Conservation (phyloP, 2,329 filamentous ascomycete species). For the Stromatinia cepivora region DNA sequence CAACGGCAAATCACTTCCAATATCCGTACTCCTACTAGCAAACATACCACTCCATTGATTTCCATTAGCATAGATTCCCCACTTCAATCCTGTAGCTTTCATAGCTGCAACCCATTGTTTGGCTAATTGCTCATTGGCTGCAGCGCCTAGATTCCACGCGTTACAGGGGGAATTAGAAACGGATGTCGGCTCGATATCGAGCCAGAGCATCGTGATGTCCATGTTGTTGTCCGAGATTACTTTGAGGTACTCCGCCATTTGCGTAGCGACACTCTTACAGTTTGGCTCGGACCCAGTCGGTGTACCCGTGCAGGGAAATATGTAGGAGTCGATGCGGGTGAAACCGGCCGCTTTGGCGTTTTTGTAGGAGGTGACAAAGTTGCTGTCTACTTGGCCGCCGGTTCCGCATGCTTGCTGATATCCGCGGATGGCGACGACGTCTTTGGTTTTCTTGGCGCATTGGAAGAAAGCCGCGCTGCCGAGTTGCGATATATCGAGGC, state of each 20-base stretch:
- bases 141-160: slow-evolving; percentile 32
- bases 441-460: slow-evolving; percentile 27
- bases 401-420: slow-evolving; percentile 30
- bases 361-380: slow-evolving; percentile 31
- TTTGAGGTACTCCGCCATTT: slow-evolving; percentile 32
- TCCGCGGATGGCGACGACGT: slow-evolving; percentile 28
- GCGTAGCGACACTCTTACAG: slow-evolving; percentile 31
- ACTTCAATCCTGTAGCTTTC: slow-evolving; percentile 27
- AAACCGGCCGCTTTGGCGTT: slow-evolving; percentile 33
- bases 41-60: slow-evolving; percentile 37
- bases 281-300: slow-evolving; percentile 29
- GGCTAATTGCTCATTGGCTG: slow-evolving; percentile 32
- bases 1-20: slow-evolving; percentile 34
- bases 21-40: slow-evolving; percentile 29
- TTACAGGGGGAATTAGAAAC: slow-evolving; percentile 27
- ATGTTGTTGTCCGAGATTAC: slow-evolving; percentile 30
- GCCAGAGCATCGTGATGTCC: slow-evolving; percentile 31
- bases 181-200: slow-evolving; percentile 34
- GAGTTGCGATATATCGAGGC: slow-evolving; percentile 28
- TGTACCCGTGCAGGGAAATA: slow-evolving; percentile 36
- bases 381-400: slow-evolving; percentile 31
- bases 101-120: slow-evolving; percentile 33
- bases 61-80: slow-evolving; percentile 38
- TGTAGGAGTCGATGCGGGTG: slow-evolving; percentile 32
- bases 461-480: slow-evolving; percentile 26